Evolutionary conservation across 768 basidiomycete species (phyloP).

Genomic region (Leccinum variicolor): DNA sequence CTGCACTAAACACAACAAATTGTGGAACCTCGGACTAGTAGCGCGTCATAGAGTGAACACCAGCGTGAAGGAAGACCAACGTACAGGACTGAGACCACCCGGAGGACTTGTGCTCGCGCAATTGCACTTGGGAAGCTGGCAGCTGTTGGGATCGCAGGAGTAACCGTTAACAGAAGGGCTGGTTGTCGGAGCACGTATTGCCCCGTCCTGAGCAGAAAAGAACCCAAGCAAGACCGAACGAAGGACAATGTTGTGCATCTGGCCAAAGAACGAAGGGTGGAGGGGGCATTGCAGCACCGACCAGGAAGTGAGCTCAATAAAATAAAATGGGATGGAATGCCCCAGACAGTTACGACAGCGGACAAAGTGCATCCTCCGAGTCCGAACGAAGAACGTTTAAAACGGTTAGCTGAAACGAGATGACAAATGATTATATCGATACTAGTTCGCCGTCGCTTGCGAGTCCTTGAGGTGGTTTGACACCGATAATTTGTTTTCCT

Average conservation of each 20-base stretch:
- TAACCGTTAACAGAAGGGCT: not conserved
- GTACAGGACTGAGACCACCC: constrained; percentile 2
- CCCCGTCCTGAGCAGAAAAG: not conserved
- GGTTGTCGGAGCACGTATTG: not conserved
- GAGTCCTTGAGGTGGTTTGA: not conserved
- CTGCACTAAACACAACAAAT: not conserved
- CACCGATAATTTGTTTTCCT: not conserved
- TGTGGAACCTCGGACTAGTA: not conserved
- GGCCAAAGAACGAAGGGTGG: not conserved
- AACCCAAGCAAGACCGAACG: not conserved
- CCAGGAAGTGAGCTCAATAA: not conserved
- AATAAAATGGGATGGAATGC: not conserved
- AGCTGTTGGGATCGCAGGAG: not conserved
- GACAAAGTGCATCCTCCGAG: not conserved
- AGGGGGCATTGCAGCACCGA: not conserved
- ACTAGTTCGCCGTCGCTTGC: too few species aligned
- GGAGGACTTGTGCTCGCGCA: not conserved
- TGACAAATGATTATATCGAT: not conserved
- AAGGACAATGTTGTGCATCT: not conserved
- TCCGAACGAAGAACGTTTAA: not conserved
- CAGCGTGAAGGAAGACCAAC: not conserved
- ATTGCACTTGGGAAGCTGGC: constrained; percentile 3
- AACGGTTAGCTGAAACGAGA: not conserved
- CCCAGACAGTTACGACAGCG: not conserved
- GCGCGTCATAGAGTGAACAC: not conserved